These are phyloP conservation scores for Xylaria palmicola DNA, from an alignment of 495 filamentous ascomycete species.

Conservation along the genomic window DNA sequence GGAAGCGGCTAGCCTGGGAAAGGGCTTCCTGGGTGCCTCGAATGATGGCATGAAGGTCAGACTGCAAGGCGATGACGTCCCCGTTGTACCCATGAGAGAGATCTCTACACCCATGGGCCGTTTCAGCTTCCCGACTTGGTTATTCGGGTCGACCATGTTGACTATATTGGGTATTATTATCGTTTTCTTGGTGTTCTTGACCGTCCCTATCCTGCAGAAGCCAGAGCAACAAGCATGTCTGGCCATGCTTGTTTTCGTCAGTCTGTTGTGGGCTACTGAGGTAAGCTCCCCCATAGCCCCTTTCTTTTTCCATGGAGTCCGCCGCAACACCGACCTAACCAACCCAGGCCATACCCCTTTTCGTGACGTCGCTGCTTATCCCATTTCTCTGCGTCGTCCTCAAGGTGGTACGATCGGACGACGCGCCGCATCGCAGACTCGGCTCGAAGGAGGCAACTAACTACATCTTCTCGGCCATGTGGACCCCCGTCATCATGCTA, in stretches of 20 bases:
- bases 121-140: conserved; percentile 73
- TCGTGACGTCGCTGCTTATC: conserved; percentile 91
- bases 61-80: conserved; percentile 77
- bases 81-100: conserved; percentile 56
- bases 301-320: background rate
- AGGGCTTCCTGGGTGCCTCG: conserved; percentile 76
- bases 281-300: conserved; percentile 47
- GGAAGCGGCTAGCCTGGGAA: conserved; percentile 89
- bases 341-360: conserved; percentile 83
- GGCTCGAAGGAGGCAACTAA: conserved; percentile 70
- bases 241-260: conserved; percentile 90
- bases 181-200: conserved; percentile 70
- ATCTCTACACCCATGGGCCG: conserved; percentile 78
- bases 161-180: conserved; percentile 67
- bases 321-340: conserved; percentile 16
- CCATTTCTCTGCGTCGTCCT: conserved; percentile 91
- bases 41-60: conserved; percentile 65
- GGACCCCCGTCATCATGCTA: conserved; percentile 99
- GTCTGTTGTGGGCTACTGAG: conserved; percentile 95
- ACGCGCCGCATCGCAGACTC: conserved; percentile 66
- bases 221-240: conserved; percentile 94
- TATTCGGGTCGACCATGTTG: conserved; percentile 77
- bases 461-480: conserved; percentile 92
- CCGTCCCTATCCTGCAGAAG: conserved; percentile 73
- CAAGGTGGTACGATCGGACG: conserved; percentile 75